A percentile compares a stretch with the other conserved stretches of the same genome.
Conservation (phyloP, 768 basidiomycete species). For the Kwoniella bestiolae region DNA sequence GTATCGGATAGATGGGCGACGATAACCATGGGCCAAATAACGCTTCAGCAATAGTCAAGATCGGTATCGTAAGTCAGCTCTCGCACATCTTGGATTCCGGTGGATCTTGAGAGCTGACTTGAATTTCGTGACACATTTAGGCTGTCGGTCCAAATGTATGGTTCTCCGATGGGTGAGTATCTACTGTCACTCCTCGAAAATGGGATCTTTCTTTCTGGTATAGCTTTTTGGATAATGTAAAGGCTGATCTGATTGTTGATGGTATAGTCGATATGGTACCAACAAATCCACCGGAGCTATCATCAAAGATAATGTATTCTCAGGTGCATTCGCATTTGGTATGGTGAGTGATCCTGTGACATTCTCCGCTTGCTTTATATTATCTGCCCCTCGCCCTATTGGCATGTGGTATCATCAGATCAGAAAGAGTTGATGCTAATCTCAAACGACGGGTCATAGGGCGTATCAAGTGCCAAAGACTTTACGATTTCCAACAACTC, state of each 20-base stretch:
- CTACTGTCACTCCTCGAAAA: no score
- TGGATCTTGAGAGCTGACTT: no score
- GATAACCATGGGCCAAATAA: constrained; percentile 36
- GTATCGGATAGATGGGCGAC: constrained; percentile 32
- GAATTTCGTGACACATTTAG: background rate
- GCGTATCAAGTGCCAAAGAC: constrained; percentile 32
- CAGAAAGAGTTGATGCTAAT: no score
- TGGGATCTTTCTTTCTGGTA: no score
- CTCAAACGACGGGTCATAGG: constrained; percentile 8
- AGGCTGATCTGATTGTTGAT: background rate
- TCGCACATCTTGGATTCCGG: background rate
- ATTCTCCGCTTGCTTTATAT: no score
- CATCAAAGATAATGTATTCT: constrained; percentile 42
- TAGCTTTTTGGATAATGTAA: no score
- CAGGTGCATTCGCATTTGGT: constrained; percentile 50
- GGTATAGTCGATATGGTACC: constrained; percentile 38
- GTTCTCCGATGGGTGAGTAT: constrained; percentile 31
- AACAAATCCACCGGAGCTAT: constrained; percentile 41
- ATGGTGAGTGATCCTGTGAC: no score
- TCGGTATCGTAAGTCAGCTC: constrained; percentile 41
- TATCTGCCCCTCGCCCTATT: no score
- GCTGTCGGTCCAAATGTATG: constrained; percentile 46
- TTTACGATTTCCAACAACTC: constrained; percentile 45
- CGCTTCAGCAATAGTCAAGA: constrained; percentile 47
- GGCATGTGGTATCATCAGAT: no score